Evolutionary conservation across 306 rosid genomes (phyloP), one percentile per base, ranked within the genome.

Genomic region (Sicyos edulis): DNA sequence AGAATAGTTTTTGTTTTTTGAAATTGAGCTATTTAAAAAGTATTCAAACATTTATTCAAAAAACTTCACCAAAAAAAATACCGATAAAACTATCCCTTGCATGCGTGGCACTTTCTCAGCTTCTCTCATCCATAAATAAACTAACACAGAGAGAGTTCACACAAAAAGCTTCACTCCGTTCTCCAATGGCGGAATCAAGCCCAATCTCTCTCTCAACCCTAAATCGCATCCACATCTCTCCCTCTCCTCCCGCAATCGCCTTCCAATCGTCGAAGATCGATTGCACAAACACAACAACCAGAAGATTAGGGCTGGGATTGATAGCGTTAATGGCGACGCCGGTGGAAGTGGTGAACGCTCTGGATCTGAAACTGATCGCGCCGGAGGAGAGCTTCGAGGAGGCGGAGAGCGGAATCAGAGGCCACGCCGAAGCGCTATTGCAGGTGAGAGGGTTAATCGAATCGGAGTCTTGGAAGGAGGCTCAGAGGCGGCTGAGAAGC

Each of bases 401-500:
- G 74, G 89, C 87, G 1, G 75, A 79, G 79, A 74, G 78, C 73
- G 82, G 80, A 53, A 58, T 83, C 71, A 77, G 63, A 72, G 79
- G 53, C 4, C 82, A 83, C 32, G 84, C 81, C 1, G 52, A 55
- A 57, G 77, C 78, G 64, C 52, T 86, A 40, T 21, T 83, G 8
- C 22, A 79, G 51, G 77, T 88, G 69, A 88, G 74, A 59, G 78
- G 75, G 21, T 61, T 90, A 5, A 80, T 92, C 14, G 93, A 90
- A 67, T 71, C 78, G 45, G 82, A 74, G 77, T 84, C 87, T 10
- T 88, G 96, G 96, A 74, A 60, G 42, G 84, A 83, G 51, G 88
- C 91, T 17, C 96, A 91, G 50, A 80, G 72, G 74, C 78, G 65
- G 40, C 56, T 87, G 10, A 78, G 98, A 72, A 64, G 65, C 50